These are phyloP conservation scores for Synchytrium microbalum DNA, from an alignment of 371 early-diverging fungal genomes.

Conservation along the genomic window DNA sequence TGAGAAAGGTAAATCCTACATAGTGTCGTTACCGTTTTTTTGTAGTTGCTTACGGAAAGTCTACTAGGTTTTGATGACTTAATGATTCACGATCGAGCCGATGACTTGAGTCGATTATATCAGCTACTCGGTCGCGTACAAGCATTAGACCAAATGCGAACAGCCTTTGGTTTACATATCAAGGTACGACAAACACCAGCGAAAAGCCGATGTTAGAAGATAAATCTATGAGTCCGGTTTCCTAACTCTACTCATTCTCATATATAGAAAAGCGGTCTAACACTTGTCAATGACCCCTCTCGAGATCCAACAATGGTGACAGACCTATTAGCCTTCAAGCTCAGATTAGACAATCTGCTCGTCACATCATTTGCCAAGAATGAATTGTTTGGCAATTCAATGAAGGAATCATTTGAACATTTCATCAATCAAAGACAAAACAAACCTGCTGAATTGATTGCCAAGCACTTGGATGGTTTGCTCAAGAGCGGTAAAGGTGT, in stretches of 20 bases:
- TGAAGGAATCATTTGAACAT: conserved; percentile 77
- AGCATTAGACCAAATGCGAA: conserved; percentile 20
- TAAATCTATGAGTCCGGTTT: conserved; percentile 3
- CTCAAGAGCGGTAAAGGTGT: conserved; percentile 37
- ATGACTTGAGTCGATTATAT: conserved; percentile 56
- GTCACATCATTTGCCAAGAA: conserved; percentile 51
- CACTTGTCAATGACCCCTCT: conserved; percentile 42
- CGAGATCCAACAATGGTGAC: conserved; percentile 58
- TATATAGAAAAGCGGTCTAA: conserved; percentile 54
- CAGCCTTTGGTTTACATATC: conserved; percentile 25
- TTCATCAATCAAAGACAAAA: conserved; percentile 77
- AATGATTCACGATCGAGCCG: conserved; percentile 46
- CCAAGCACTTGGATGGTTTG: conserved; percentile 66
- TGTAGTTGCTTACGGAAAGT: neutral
- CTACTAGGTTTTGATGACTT: conserved; percentile 58
- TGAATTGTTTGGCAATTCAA: conserved; percentile 49
- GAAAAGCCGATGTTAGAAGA: neutral
- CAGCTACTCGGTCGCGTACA: conserved; percentile 40
- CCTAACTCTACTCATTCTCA: conserved; percentile 16
- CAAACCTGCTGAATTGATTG: conserved; percentile 84
- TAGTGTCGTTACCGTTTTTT: neutral
- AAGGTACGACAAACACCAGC: conserved; percentile 14
- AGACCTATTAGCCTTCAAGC: conserved; percentile 59
- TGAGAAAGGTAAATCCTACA: conserved; percentile 44
- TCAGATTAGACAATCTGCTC: conserved; percentile 55